Base-by-base conservation (phyloP, 768 basidiomycete species). In the Rhizopogon vulgaris region DNA sequence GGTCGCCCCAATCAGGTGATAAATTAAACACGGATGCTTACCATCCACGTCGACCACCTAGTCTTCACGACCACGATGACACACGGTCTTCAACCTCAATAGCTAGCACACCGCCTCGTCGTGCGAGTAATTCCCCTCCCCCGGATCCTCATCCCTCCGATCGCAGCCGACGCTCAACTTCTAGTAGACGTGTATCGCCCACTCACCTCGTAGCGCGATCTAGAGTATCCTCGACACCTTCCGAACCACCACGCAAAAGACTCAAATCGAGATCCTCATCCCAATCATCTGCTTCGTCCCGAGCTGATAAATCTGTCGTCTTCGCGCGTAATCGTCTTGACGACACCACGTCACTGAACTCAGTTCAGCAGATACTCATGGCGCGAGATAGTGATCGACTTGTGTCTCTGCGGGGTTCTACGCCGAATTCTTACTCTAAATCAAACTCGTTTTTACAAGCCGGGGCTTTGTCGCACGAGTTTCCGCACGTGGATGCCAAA, bases 211-310 rank as follows among this genome's bases (percentile, higher is more conserved):
- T 25, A 14, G 57, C 62, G 27, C 58, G 49, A 40, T 68, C 66
- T 53, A 62, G 60, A 27, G 58, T 51, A 10, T 63, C 66, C 41
- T 66, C 70, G 34, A 49, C 66, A 17, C 63, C 62, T 52, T 60
- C 56, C 40, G 68, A 68, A 39, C 64, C 59, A 38, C 60, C 62
- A 41, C 62, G 60, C 49, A 69, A 71, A 57, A 71, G 65, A 43
- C 53, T 63, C 46, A 68, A 68, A 60, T 74, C 75, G 47, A 71
- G 77, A 58, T 78, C 78, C 38, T 67, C 69, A 36, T 82, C 81
- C 55, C 77, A 77, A 43, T 83, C 82, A n/a, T 83, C 83, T 49
- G 72, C 75, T 25, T 71, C 52, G 2, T 62, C 43, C 11, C 53
- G 51, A 32, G 48, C 18, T 32, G 56, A 52, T 50, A 60, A 54